Evolutionary conservation across 768 basidiomycete genomes (phyloP).

Genomic region (Tricholoma terreum): DNA sequence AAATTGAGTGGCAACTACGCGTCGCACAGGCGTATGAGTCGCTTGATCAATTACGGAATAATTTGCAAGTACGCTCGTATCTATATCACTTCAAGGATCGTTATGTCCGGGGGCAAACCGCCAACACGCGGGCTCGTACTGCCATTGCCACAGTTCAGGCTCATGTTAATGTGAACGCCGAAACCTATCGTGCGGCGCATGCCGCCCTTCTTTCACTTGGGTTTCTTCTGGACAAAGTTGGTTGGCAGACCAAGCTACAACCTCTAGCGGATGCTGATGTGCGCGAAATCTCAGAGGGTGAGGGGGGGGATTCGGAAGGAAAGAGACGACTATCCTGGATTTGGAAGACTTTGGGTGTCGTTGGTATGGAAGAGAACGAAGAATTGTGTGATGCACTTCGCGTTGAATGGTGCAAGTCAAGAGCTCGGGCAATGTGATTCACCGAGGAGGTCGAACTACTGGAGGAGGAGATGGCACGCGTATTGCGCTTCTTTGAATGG

Average conservation of each 20-base stretch:
- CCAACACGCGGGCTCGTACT: conserved; percentile 3
- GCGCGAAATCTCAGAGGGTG: conserved; percentile 4
- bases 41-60: conserved; percentile 4
- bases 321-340: conserved; percentile 13
- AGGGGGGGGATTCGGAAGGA: conserved; percentile 5
- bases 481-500: too few species aligned
- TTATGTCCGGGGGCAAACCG: conserved; percentile 3
- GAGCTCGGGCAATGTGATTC: not conserved
- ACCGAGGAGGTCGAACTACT: not conserved
- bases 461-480: too few species aligned
- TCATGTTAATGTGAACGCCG: not conserved
- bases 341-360: conserved; percentile 4
- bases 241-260: conserved; percentile 1
- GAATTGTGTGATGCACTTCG: not conserved
- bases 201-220: not conserved
- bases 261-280: conserved; percentile 10
- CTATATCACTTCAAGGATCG: conserved; percentile 8
- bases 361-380: not conserved
- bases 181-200: conserved; percentile 7
- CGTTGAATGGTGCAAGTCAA: not conserved
- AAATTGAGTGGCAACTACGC: conserved; percentile 11
- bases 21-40: conserved; percentile 10
- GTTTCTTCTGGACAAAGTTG: not conserved
- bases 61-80: conserved; percentile 4
- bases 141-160: conserved; percentile 1